These are phyloP conservation scores for Pseudonectria buxi DNA, from an alignment of 2,329 filamentous ascomycete genomes.

Conservation along the genomic window DNA sequence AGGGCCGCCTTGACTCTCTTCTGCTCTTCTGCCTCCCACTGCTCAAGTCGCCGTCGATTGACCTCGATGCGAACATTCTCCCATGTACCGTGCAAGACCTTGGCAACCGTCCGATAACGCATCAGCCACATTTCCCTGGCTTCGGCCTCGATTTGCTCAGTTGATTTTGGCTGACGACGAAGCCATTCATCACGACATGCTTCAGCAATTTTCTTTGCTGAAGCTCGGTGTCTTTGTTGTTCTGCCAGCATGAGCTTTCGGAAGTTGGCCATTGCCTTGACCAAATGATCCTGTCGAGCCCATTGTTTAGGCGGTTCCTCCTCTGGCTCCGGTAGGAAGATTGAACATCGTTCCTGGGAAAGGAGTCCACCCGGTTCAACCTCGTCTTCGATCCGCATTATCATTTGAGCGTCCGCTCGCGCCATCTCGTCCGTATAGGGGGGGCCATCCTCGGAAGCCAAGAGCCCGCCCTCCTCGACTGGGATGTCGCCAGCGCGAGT, in stretches of 20 bases:
- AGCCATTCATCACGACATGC: constrained; percentile 72
- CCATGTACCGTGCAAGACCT: constrained; percentile 50
- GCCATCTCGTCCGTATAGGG: constrained; percentile 56
- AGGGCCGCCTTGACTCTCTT: constrained; percentile 59
- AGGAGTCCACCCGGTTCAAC: constrained; percentile 69
- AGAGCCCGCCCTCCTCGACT: constrained; percentile 52
- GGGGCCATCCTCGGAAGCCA: constrained; percentile 47
- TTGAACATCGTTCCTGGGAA: constrained; percentile 60
- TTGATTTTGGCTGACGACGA: constrained; percentile 64
- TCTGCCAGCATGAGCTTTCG: constrained; percentile 74
- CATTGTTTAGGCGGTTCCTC: constrained; percentile 75
- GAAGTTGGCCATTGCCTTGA: constrained; percentile 73
- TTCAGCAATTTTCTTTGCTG: constrained; percentile 73
- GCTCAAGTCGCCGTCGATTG: constrained; percentile 51
- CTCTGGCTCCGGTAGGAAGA: constrained; percentile 64
- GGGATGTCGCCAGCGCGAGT: constrained; percentile 42
- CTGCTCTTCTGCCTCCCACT: constrained; percentile 61
- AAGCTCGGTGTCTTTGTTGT: constrained; percentile 66
- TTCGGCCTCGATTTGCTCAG: constrained; percentile 77
- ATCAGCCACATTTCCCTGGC: constrained; percentile 59
- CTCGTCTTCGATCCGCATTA: constrained; percentile 65
- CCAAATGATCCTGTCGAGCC: constrained; percentile 79
- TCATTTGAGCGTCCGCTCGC: constrained; percentile 59
- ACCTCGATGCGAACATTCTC: constrained; percentile 57
- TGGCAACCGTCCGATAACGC: constrained; percentile 67